A percentile compares a stretch with the other conserved stretches of the same genome.
phyloP scores from a whole-genome alignment of 2,329 filamentous ascomycete species.

The Aspergillus fructus region DNA sequence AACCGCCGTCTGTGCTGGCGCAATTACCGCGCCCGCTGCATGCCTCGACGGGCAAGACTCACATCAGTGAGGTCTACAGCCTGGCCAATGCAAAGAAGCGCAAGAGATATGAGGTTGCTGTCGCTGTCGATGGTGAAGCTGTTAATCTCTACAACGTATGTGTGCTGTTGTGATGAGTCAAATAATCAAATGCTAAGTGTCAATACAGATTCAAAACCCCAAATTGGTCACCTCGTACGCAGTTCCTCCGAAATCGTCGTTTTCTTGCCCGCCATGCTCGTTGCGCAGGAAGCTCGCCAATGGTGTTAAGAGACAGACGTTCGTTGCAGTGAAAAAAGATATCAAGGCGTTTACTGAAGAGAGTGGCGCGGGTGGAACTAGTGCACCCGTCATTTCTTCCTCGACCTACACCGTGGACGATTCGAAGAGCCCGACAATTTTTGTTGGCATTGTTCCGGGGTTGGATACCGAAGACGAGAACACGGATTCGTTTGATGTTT shows the following conservation, averaged over 20 bases:
- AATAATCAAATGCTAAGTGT: not conserved
- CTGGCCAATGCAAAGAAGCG: constrained; percentile 57
- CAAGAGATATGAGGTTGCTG: constrained; percentile 61
- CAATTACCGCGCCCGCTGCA: constrained; percentile 47
- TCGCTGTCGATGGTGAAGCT: constrained; percentile 61
- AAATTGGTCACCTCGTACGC: constrained; percentile 62
- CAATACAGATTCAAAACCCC: constrained; percentile 57
- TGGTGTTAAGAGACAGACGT: constrained; percentile 55
- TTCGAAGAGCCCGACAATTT: constrained; percentile 37
- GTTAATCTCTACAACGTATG: constrained; percentile 63
- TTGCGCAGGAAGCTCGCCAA: constrained; percentile 52
- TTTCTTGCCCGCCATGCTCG: constrained; percentile 59
- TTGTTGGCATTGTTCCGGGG: constrained; percentile 39
- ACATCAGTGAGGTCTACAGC: constrained; percentile 51
- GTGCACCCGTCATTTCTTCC: constrained; percentile 38
- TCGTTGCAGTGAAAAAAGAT: constrained; percentile 52
- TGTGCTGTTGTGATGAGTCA: not conserved
- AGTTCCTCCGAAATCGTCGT: constrained; percentile 58
- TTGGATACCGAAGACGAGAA: constrained; percentile 23
- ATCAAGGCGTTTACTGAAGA: constrained; percentile 58
- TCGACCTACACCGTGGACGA: constrained; percentile 38
- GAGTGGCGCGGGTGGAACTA: constrained; percentile 29
- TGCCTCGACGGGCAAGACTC: constrained; percentile 40
- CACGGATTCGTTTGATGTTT: constrained; percentile 37
- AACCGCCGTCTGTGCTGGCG: constrained; percentile 44